These are phyloP conservation scores for Kodamaea sp. DNA, from an alignment of 1,139 yeast species.

Conservation along the genomic window DNA sequence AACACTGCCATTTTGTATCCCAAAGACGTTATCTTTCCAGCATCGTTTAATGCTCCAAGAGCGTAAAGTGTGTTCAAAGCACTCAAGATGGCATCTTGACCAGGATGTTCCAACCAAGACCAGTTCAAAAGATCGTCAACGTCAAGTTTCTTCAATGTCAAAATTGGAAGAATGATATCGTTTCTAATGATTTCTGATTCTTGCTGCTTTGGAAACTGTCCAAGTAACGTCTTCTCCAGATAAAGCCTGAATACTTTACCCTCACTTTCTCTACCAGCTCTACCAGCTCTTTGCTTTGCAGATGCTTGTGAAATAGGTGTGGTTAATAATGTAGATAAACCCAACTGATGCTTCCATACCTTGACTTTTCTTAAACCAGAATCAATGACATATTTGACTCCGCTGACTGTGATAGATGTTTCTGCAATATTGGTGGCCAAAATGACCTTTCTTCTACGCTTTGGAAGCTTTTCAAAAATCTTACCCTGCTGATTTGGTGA, in stretches of 20 bases:
- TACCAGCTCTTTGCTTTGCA: conserved; percentile 94
- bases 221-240: conserved; percentile 64
- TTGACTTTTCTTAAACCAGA: conserved; percentile 90
- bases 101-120: conserved; percentile 94
- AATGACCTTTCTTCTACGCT: conserved; percentile 74
- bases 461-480: conserved; percentile 65
- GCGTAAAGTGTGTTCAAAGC: conserved; percentile 80
- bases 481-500: conserved; percentile 80
- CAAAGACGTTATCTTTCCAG: conserved; percentile 70
- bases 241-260: conserved; percentile 90
- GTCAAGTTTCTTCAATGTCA: conserved; percentile 80
- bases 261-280: conserved; percentile 94
- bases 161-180: conserved; percentile 79
- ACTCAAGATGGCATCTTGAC: conserved; percentile 69
- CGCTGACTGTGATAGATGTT: conserved; percentile 93
- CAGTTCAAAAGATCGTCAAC: conserved; percentile 82
- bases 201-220: conserved; percentile 68
- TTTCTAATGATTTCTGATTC: conserved; percentile 91
- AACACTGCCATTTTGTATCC: conserved; percentile 86
- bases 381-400: conserved; percentile 92
- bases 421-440: conserved; percentile 96
- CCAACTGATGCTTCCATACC: conserved; percentile 91
- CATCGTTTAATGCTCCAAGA: conserved; percentile 74
- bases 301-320: conserved; percentile 94
- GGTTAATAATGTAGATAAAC: conserved; percentile 85